phyloP scores from a whole-genome alignment of 441 rosid species.

The Heliophila coronopifolia region DNA sequence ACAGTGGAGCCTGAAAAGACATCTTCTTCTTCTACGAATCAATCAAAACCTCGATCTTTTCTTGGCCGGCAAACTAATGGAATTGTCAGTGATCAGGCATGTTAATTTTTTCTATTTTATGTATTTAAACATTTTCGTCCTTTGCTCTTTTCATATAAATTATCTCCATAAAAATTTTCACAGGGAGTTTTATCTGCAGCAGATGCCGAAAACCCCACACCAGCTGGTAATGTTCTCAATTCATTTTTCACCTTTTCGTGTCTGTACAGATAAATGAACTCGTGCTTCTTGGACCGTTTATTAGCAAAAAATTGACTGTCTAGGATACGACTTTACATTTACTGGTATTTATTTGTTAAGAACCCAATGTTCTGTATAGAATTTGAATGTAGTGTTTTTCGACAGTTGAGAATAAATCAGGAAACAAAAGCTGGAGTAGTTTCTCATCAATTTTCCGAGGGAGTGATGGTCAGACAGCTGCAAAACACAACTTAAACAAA shows the following conservation, averaged over 20 bases:
- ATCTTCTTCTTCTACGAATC: slow-evolving; percentile 44
- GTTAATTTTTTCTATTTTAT: slow-evolving; percentile 21
- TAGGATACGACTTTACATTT: neutral
- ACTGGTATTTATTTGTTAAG: slow-evolving; percentile 14
- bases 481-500: slow-evolving; percentile 52
- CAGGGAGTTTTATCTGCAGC: slow-evolving; percentile 50
- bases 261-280: too few species aligned
- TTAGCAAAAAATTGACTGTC: too few species aligned
- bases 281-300: too few species aligned
- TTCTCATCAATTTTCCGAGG: slow-evolving; percentile 81
- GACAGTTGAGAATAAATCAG: too few species aligned
- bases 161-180: neutral
- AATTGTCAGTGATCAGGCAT: slow-evolving; percentile 73
- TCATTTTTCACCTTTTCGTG: neutral
- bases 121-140: too few species aligned
- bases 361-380: too few species aligned
- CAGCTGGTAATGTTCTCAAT: slow-evolving; percentile 33
- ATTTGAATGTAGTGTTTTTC: too few species aligned
- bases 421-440: slow-evolving; percentile 69
- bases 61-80: slow-evolving; percentile 80
- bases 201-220: slow-evolving; percentile 50
- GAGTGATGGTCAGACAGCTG: slow-evolving; percentile 43
- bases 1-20: slow-evolving; percentile 65
- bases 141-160: neutral
- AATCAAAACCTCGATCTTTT: slow-evolving; percentile 56